Base-by-base conservation (phyloP, 202 grass and related monocot species). In the Elaeis oleifera region DNA sequence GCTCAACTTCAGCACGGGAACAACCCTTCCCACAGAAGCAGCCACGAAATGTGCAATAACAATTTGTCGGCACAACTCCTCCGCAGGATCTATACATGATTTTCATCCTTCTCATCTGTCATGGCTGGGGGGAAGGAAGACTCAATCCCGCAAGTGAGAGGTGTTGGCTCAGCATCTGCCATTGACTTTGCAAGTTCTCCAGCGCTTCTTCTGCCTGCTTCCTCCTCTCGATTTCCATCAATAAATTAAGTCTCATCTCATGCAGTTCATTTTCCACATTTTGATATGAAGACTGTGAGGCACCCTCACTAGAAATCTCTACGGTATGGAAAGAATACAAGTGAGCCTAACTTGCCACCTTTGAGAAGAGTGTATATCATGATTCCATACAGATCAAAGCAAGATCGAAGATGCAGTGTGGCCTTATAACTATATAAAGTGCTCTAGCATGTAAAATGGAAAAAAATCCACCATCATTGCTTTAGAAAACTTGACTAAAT, bases 291-390 rank as follows among this genome's bases (percentile, higher is more conserved):
- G 83, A 82, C 58, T 60, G 59, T 63, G 78, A 29, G 55, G 79
- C 69, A 81, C 88, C 80, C 77, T 89, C 85, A 65, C 82, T 89
- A 29, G 88, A 86, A 78, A 88, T 94, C 81, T 99, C 94, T 97
- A 49, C 58, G 76, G 69, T 58, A 49, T 18, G 60, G 48, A n/a
- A 51, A 72, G 50, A 74, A 8, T 5, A 26, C 27, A 81, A 6
- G 78, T 67, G 71, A 74, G 60, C 36, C 36, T 44, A 44, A 44
- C 13, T 44, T 13, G 8, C 36, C 36, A 44, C 8, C 36, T 44
- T 44, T 44, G 9, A 44, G 36, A 44, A 44, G 9, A 44, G 36
- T 44, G 36, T 13, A 44, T 44, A 13, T 44, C 6, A 44, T 44
- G 36, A 44, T 44, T 13, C 3, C 8, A 13, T 44, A 13, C 36